phyloP scores from a whole-genome alignment of 176 grass and related monocot species.

The Thalia dealbata region DNA sequence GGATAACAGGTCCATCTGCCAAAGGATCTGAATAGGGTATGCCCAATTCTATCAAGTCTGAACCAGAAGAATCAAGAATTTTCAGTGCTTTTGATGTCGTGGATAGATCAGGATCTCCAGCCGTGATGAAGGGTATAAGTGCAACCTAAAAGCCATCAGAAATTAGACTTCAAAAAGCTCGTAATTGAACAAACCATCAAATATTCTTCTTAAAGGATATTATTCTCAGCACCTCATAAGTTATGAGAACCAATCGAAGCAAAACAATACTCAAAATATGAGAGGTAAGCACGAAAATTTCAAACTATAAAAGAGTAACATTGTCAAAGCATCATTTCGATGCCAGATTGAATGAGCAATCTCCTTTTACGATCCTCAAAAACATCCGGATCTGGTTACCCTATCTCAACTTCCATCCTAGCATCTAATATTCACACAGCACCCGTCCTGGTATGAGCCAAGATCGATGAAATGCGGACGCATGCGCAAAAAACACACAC shows the following conservation, averaged over 20 bases:
- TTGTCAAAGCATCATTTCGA: too few species aligned
- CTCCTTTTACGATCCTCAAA: too few species aligned
- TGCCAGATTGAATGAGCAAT: too few species aligned
- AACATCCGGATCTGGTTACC: neutral
- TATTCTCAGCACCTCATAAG: neutral
- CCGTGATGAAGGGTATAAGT: conserved; percentile 22
- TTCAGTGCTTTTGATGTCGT: conserved; percentile 19
- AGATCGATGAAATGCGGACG: neutral
- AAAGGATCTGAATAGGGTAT: conserved; percentile 20
- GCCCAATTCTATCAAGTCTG: conserved; percentile 25
- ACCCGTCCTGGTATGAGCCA: too few species aligned
- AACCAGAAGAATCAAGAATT: conserved; percentile 14
- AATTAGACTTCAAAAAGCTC: too few species aligned
- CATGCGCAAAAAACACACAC: neutral
- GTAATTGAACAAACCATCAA: too few species aligned
- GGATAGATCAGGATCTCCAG: conserved; percentile 24
- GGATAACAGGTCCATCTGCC: conserved; percentile 21
- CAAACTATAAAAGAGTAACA: too few species aligned
- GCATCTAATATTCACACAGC: neutral
- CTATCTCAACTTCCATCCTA: neutral
- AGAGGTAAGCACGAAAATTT: neutral
- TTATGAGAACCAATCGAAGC: neutral
- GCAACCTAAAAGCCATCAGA: conserved; percentile 10
- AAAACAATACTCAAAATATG: neutral
- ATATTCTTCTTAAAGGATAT: neutral